phyloP scores from a whole-genome alignment of 176 grass and related monocot genomes.

The Tillandsia fasciculata region DNA sequence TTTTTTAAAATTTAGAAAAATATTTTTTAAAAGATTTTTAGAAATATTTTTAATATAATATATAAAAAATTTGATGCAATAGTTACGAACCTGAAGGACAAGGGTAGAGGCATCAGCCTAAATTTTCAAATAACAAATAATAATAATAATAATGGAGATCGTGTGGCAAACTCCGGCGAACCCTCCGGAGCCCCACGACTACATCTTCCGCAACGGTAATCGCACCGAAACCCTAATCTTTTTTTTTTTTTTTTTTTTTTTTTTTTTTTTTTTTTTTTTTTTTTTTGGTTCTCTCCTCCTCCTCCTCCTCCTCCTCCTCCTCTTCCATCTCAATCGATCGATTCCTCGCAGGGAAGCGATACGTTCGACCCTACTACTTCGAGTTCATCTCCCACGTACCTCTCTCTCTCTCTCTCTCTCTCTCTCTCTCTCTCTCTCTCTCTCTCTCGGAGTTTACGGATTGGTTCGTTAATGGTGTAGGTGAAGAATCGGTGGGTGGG shows the following conservation, averaged over 20 bases:
- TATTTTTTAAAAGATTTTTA: too few species aligned
- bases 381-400: conserved; percentile 92
- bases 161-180: conserved; percentile 91
- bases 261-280: neutral
- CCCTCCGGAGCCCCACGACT: conserved; percentile 56
- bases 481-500: conserved; percentile 86
- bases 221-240: conserved; percentile 6
- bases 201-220: conserved; percentile 67
- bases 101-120: too few species aligned
- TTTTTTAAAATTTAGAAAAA: too few species aligned
- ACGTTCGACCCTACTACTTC: conserved; percentile 92
- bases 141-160: conserved; percentile 28
- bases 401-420: neutral
- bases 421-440: neutral
- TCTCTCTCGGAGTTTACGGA: neutral
- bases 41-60: too few species aligned
- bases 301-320: neutral
- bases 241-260: neutral
- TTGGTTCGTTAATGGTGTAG: conserved; percentile 20
- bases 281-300: neutral
- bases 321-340: neutral
- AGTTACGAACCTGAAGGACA: too few species aligned
- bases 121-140: too few species aligned
- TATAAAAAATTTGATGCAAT: too few species aligned
- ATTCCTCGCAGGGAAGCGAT: conserved; percentile 55